A percentile compares a stretch with the other conserved stretches of the same genome.
Evolutionary conservation across 257 asterid species (phyloP).

Genomic region (Solanum sparsipilum): DNA sequence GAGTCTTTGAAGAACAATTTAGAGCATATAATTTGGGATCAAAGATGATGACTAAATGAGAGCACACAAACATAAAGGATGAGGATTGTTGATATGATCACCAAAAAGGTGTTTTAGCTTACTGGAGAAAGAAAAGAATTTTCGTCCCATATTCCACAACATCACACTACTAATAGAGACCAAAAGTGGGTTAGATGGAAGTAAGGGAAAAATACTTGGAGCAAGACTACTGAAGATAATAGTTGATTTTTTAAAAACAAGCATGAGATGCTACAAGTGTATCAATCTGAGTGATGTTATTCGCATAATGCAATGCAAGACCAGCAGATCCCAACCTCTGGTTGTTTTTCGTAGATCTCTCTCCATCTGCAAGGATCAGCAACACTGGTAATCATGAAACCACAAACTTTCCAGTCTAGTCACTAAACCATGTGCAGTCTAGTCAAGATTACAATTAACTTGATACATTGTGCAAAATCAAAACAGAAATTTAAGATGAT

Average conservation of each 20-base stretch:
- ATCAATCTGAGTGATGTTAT: constrained; percentile 74
- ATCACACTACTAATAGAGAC: neutral
- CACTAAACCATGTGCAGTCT: neutral
- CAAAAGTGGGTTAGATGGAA: neutral
- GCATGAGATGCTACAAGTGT: constrained; percentile 57
- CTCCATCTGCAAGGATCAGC: constrained; percentile 37
- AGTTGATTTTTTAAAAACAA: neutral
- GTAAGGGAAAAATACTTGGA: neutral
- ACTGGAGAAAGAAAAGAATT: neutral
- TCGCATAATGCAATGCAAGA: constrained; percentile 87
- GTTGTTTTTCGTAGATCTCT: constrained; percentile 32
- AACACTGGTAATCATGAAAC: neutral
- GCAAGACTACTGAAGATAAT: neutral
- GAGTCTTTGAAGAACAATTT: neutral
- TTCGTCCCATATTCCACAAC: neutral
- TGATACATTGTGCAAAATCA: neutral
- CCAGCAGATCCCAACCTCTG: constrained; percentile 90
- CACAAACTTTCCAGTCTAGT: neutral
- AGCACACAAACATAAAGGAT: neutral
- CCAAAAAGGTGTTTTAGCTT: neutral
- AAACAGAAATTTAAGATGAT: neutral
- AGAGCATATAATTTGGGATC: neutral
- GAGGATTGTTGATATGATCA: neutral
- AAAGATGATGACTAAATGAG: neutral
- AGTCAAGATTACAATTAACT: neutral